Conservation (phyloP, 441 rosid species). For the Hypseocharis bilobata region DNA sequence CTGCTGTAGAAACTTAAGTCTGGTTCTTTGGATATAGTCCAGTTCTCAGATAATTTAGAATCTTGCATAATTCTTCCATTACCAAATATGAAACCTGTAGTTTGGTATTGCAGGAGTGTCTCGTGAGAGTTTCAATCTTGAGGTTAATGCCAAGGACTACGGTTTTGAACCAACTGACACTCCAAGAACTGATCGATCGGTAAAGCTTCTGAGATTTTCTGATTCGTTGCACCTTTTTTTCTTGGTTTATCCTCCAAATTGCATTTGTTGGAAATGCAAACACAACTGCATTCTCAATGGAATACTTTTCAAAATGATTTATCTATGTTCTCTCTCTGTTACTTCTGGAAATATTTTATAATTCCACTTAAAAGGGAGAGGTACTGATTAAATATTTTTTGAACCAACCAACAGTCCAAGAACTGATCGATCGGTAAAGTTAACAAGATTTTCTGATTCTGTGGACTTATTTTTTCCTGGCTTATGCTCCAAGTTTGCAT, state of each 20-base stretch:
- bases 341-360: background rate
- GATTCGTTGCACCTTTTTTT: background rate
- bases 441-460: too few relatives aligned
- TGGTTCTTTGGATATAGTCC: background rate
- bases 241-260: background rate
- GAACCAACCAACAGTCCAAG: too few relatives aligned
- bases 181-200: conserved; percentile 92
- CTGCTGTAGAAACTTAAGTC: background rate
- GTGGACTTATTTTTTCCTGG: too few relatives aligned
- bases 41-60: background rate
- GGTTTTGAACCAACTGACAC: conserved; percentile 82
- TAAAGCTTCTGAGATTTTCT: conserved; percentile 24
- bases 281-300: background rate
- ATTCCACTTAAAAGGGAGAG: background rate
- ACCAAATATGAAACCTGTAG: conserved; percentile 8
- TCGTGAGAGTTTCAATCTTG: conserved; percentile 62
- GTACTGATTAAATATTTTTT: too few relatives aligned
- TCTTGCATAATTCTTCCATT: conserved; percentile 1
- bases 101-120: conserved; percentile 53
- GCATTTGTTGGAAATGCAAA: background rate
- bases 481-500: background rate
- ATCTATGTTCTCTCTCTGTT: background rate
- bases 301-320: background rate
- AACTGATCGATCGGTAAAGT: too few relatives aligned
- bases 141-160: conserved; percentile 70